Evolutionary conservation across 495 filamentous ascomycete species (phyloP), one percentile per base, ranked within the genome.

Genomic region (Penicillium odoratum): DNA sequence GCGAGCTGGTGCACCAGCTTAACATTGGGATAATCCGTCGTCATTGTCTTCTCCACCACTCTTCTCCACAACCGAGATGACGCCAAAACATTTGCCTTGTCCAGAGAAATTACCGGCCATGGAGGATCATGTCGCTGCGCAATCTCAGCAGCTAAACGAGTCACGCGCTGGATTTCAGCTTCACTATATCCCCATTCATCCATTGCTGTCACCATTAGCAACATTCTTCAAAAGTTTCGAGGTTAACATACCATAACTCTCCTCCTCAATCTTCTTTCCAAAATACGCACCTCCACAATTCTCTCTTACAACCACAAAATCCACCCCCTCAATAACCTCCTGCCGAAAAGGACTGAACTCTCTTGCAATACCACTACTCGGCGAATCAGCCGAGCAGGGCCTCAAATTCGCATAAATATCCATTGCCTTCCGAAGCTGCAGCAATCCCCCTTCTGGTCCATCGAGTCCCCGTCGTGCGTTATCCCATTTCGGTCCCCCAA

Each of bases 201-300:
- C 66, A 76, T 74, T 26, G 77, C 74, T 77, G 47, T 33, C 13
- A 4, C 38, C 15, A 16, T 4, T 5, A 21, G 21, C 21, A 21
- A 21, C 21, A 21, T 21, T 2, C 2, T 21, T 21, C 21, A 2
- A 1, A 21, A 21, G 21, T 21, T 21, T 2, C 21, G 38, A 40
- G 15, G 10, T 5, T 40, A 16, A n/a, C 55, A 18, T 3, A 73
- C 73, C 78, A 53, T 79, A 76, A 33, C 77, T 74, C 7, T 65
- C 66, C 8, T 75, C 65, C 58, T 82, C 79, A 5, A 75, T 67
- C 61, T 82, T 83, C 13, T 63, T 61, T 33, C 80, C 80, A 68
- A 80, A 82, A 65, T 81, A 83, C 3, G 77, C 79, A 5, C 80
- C 80, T 26, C 80, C 80, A 36, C 76, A 79, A 57, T 81, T 81